Base-by-base conservation (phyloP, 2,329 filamentous ascomycete genomes). In the Westerdykella aurantiaca region DNA sequence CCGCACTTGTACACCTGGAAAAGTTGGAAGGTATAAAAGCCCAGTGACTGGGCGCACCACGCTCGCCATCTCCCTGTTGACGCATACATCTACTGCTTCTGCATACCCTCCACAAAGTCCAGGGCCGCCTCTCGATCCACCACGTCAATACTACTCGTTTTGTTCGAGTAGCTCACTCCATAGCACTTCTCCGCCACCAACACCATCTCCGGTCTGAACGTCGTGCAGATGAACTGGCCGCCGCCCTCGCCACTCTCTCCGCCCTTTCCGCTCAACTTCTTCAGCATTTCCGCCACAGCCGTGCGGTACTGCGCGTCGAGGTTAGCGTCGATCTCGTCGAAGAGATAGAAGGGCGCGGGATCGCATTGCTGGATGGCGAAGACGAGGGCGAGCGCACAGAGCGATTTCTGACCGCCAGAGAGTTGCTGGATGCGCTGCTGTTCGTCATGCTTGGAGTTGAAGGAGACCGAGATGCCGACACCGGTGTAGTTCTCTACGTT, bases 281-380 rank as follows among this genome's bases (percentile, higher is more conserved):
- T 77, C 17, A 98, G 77, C 72, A 97, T 87, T 44, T 87, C 80
- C 2, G 93, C 93, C 10, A 98, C 93, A 1, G 93, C 91, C 1
- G 93, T 96, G 48, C 93, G 86, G 73, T 98, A 98, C 69, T 98
- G 93, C 1, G 93, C 90, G 66, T 98, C 93, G 18, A 98, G 79
- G 65, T 98, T 98, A 67, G 93, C 93, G 63, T 98, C 93, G 51
- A 98, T 95, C 70, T 98, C 93, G 67, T 98, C 93, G 58, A 98
- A 98, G 60, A 98, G 90, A 66, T 98, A 96, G 77, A 98, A 97
- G 1, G 93, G 93, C 37, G 91, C 94, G 9, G 91, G 93, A 66
- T 98, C 93, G 47, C 91, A 95, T 56, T 90, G 88, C 69, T 98
- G 93, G 55, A 98, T 94, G n/a, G 93, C 93, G 65, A 98, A 98